Evolutionary conservation across 257 asterid genomes (phyloP).

Genomic region (Solanum commersonii): DNA sequence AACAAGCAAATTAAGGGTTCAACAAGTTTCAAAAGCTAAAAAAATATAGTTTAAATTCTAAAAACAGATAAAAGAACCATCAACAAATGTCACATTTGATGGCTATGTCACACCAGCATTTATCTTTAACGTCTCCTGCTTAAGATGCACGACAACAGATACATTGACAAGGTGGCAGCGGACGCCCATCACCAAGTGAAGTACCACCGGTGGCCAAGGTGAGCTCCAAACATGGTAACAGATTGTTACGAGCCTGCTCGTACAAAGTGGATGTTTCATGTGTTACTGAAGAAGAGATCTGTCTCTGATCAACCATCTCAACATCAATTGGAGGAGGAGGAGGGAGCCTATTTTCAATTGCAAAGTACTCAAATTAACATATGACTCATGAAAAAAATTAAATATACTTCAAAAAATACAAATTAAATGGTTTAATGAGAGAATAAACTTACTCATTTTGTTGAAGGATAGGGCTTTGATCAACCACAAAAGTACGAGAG

Average conservation of each 20-base stretch:
- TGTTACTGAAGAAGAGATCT: background rate
- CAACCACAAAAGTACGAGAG: background rate
- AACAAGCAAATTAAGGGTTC: background rate
- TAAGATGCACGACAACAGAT: background rate
- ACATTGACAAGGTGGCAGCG: background rate
- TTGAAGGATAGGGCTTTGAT: background rate
- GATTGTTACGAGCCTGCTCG: background rate
- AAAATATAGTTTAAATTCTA: background rate
- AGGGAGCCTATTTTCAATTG: background rate
- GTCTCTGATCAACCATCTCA: background rate
- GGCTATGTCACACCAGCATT: background rate
- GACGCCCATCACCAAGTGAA: background rate
- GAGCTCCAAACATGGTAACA: background rate
- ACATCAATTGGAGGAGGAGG: background rate
- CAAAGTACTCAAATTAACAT: background rate
- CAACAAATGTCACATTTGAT: background rate
- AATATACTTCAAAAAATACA: background rate
- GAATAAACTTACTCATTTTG: background rate
- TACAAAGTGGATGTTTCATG: background rate
- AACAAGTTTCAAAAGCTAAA: background rate
- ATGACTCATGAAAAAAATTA: background rate
- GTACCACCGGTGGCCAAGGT: background rate
- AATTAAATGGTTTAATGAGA: background rate
- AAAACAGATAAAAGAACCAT: background rate
- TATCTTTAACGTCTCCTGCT: background rate